Evolutionary conservation across 1,139 yeast species (phyloP).

Genomic region (Spencermartinsiella ligniputridi): DNA sequence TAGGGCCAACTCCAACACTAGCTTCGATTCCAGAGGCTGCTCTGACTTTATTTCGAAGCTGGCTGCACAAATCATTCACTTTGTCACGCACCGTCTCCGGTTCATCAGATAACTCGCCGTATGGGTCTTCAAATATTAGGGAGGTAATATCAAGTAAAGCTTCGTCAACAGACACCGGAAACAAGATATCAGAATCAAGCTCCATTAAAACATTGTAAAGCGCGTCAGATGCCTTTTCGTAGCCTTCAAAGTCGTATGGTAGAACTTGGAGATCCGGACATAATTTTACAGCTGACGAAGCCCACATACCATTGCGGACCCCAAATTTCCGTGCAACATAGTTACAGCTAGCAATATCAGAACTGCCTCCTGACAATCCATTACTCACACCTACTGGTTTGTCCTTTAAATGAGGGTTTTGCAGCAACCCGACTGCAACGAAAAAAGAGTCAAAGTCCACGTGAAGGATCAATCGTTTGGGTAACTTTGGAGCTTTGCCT

Average conservation of each 20-base stretch:
- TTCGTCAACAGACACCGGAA: constrained; percentile 91
- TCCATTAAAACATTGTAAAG: constrained; percentile 46
- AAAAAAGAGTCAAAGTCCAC: constrained; percentile 93
- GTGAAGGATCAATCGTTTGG: constrained; percentile 50
- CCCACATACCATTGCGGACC: constrained; percentile 88
- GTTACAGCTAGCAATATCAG: constrained; percentile 91
- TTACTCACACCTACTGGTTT: constrained; percentile 80
- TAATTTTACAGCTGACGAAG: constrained; percentile 51
- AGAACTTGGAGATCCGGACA: constrained; percentile 64
- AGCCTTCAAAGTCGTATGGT: constrained; percentile 70
- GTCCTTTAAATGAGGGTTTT: constrained; percentile 46
- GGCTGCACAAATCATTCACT: constrained; percentile 29
- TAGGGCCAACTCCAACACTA: constrained; percentile 71
- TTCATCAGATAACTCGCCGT: neutral
- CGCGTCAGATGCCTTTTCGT: constrained; percentile 56
- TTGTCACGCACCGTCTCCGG: neutral
- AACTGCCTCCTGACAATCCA: constrained; percentile 49
- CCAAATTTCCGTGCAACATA: constrained; percentile 76
- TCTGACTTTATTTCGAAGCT: constrained; percentile 45
- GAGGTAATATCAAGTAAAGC: constrained; percentile 68
- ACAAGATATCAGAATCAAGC: constrained; percentile 51
- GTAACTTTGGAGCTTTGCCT: neutral
- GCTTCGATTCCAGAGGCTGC: constrained; percentile 57
- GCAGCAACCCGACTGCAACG: constrained; percentile 74
- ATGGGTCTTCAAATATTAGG: constrained; percentile 16